These are phyloP conservation scores for Metroxylon sagu DNA, from an alignment of 176 grass and related monocot species.

Conservation along the genomic window DNA sequence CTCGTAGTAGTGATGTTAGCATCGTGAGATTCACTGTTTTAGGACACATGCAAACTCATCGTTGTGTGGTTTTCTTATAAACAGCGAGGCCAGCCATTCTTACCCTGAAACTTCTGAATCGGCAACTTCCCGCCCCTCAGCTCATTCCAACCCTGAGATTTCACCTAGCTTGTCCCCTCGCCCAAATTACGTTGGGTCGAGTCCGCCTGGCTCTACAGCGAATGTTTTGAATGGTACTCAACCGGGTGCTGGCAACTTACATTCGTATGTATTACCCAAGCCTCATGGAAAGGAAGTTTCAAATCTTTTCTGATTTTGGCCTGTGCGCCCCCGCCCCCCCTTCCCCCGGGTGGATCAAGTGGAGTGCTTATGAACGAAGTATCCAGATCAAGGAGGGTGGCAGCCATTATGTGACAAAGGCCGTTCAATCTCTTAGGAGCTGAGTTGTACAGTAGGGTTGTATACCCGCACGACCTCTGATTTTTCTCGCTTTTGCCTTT, in stretches of 20 bases:
- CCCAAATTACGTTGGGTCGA: conserved; percentile 20
- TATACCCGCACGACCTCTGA: too few species aligned
- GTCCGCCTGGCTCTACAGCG: conserved; percentile 13
- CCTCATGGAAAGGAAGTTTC: conserved; percentile 37
- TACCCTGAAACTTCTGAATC: conserved; percentile 33
- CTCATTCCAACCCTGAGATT: conserved; percentile 36
- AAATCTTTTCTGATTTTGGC: conserved; percentile 6
- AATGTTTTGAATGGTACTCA: conserved; percentile 20
- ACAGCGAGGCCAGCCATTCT: conserved; percentile 17
- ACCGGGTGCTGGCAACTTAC: conserved; percentile 23
- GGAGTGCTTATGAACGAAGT: too few species aligned
- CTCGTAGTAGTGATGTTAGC: not conserved
- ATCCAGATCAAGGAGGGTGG: too few species aligned
- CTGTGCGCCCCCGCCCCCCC: too few species aligned
- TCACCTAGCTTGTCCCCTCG: conserved; percentile 20
- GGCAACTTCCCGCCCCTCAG: conserved; percentile 23
- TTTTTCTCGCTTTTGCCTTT: too few species aligned
- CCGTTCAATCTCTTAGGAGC: too few species aligned
- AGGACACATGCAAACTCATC: too few species aligned
- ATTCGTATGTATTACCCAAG: conserved; percentile 33
- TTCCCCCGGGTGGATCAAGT: too few species aligned
- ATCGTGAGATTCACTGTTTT: too few species aligned
- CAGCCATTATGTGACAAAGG: too few species aligned
- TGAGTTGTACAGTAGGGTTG: too few species aligned
- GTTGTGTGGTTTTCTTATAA: not conserved